Conservation (phyloP, 202 grass and related monocot genomes). For the Elaeis oleifera region DNA sequence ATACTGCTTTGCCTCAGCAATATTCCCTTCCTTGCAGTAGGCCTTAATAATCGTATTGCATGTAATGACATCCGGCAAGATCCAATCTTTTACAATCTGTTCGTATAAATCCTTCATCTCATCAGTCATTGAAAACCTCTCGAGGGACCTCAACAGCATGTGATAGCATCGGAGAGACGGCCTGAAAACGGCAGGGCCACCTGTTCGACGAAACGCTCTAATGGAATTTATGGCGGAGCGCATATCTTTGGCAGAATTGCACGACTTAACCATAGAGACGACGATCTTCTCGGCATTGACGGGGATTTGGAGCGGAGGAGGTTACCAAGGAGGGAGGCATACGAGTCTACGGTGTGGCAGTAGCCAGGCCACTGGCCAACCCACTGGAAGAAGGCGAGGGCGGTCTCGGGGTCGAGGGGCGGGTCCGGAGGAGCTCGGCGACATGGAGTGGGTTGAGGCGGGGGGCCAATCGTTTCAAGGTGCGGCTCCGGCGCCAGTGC, state of each 20-base stretch:
- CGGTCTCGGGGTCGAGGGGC: conserved; percentile 35
- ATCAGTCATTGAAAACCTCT: not conserved
- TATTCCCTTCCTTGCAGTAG: conserved; percentile 1
- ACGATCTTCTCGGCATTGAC: not conserved
- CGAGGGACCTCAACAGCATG: conserved; percentile 1
- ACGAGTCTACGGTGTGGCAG: conserved; percentile 50
- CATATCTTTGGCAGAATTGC: not conserved
- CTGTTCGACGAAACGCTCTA: not conserved
- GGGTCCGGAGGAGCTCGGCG: conserved; percentile 32
- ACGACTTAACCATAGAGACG: not conserved
- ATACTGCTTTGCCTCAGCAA: not conserved
- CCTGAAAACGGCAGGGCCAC: not conserved
- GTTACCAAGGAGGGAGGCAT: conserved; percentile 52
- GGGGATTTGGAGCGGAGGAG: conserved; percentile 25
- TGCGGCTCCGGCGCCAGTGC: conserved; percentile 44
- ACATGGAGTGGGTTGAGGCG: conserved; percentile 47
- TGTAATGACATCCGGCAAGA: not conserved
- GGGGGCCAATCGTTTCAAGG: conserved; percentile 38
- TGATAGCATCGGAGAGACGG: conserved; percentile 10
- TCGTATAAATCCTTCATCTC: conserved; percentile 4
- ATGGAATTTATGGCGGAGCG: not conserved
- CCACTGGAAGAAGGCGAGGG: conserved; percentile 72
- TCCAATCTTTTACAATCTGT: not conserved
- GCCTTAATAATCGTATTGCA: conserved; percentile 21
- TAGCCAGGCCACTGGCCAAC: conserved; percentile 43